phyloP scores from a whole-genome alignment of 345 rosid genomes.

The Arabidopsis thaliana region TAIR10.1 NC_003070.9:11426001-11426500 shows the following conservation, averaged over 20 bases:
- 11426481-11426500: conserved; percentile 17
- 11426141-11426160: conserved; percentile 55
- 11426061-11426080: conserved; percentile 50
- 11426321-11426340: conserved; percentile 59
- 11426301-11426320: conserved; percentile 46
- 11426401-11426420: conserved; percentile 47
- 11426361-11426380: conserved; percentile 57
- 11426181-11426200: conserved; percentile 55
- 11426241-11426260: conserved; percentile 60
- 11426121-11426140: conserved; percentile 57
- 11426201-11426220: conserved; percentile 52
- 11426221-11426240: conserved; percentile 57
- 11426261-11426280: conserved; percentile 51
- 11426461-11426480: conserved; percentile 43
- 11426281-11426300: conserved; percentile 50
- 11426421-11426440: conserved; percentile 53
- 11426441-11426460: conserved; percentile 45
- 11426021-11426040: conserved; percentile 58
- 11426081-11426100: conserved; percentile 53
- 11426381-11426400: conserved; percentile 52
- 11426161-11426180: conserved; percentile 46
- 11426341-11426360: conserved; percentile 54
- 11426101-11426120: conserved; percentile 50
- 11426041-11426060: conserved; percentile 55
- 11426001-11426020: conserved; percentile 47